Evolutionary conservation across 805 yeast species (phyloP).

Genomic region (Metschnikowia lunata): DNA sequence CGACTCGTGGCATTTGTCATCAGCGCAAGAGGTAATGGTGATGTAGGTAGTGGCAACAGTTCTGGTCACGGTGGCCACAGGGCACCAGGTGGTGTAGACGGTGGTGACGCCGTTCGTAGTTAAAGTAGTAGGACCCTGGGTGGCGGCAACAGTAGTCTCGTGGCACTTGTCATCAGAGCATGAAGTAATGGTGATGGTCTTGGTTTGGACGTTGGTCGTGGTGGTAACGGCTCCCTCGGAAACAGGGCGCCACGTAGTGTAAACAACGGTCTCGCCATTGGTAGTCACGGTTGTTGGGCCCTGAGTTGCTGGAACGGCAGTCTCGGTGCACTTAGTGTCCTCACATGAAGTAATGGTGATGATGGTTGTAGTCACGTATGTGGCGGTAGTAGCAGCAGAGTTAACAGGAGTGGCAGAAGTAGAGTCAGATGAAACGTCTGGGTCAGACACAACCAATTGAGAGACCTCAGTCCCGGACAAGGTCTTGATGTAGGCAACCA

Average conservation of each 20-base stretch:
- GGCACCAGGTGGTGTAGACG: conserved; percentile 34
- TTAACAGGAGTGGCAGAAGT: conserved; percentile 13
- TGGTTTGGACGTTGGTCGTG: conserved; percentile 18
- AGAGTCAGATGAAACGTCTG: conserved; percentile 10
- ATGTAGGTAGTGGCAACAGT: conserved; percentile 20
- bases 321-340: conserved; percentile 10
- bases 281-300: conserved; percentile 26
- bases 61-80: conserved; percentile 20
- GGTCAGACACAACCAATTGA: conserved; percentile 12
- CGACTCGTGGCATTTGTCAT: conserved; percentile 10
- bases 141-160: conserved; percentile 21
- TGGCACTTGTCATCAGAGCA: conserved; percentile 32
- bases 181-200: conserved; percentile 27
- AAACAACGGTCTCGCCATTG: conserved; percentile 15
- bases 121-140: conserved; percentile 31
- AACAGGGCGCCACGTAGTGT: conserved; percentile 36
- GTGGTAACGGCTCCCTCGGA: conserved; percentile 12
- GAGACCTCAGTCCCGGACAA: conserved; percentile 22
- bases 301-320: conserved; percentile 25
- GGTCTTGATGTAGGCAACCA: conserved; percentile 20
- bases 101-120: conserved; percentile 19
- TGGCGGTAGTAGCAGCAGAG: conserved; percentile 13
- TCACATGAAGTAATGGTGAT: conserved; percentile 24
- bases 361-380: conserved; percentile 20
- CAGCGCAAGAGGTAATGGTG: conserved; percentile 23